Percentiles rank a stretch among this genome's conserved stretches.
Conservation (phyloP, 768 basidiomycete genomes). For the Amanita inopinata region DNA sequence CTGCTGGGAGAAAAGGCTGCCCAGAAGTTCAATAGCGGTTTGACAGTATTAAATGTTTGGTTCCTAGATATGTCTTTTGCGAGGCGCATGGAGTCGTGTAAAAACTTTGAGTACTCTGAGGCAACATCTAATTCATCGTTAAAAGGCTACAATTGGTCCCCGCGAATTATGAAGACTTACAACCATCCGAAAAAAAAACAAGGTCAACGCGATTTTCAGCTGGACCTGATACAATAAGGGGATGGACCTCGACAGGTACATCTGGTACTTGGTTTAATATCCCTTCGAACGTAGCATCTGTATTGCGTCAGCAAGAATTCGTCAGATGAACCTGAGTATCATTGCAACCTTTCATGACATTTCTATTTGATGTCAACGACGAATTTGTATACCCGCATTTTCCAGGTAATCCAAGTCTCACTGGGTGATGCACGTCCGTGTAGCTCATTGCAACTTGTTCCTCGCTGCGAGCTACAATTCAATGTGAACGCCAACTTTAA, state of each 20-base stretch:
- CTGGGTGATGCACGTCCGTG: neutral
- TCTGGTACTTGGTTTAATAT: neutral
- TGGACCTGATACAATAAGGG: slow-evolving; percentile 52
- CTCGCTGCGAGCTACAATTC: neutral
- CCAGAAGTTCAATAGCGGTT: slow-evolving; percentile 74
- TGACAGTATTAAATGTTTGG: slow-evolving; percentile 69
- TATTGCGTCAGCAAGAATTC: neutral
- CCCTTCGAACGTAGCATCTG: too few species aligned
- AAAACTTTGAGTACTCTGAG: slow-evolving; percentile 51
- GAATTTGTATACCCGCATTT: neutral
- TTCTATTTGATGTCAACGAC: neutral
- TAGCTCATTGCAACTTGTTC: neutral
- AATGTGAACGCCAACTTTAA: neutral
- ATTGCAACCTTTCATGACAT: neutral
- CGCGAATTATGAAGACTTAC: slow-evolving; percentile 31
- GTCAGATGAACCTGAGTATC: neutral
- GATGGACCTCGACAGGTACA: slow-evolving; percentile 36
- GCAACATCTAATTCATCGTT: slow-evolving; percentile 32
- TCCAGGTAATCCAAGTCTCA: neutral
- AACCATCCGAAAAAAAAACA: slow-evolving; percentile 73
- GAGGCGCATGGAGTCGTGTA: slow-evolving; percentile 55
- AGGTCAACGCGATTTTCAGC: slow-evolving; percentile 61
- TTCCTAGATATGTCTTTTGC: slow-evolving; percentile 63
- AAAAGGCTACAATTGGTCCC: neutral
- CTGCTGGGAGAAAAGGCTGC: slow-evolving; percentile 68